A percentile compares a stretch with the other conserved stretches of the same genome.
phyloP scores from a whole-genome alignment of 106 monocot species.

The Agapanthus africanus region DNA sequence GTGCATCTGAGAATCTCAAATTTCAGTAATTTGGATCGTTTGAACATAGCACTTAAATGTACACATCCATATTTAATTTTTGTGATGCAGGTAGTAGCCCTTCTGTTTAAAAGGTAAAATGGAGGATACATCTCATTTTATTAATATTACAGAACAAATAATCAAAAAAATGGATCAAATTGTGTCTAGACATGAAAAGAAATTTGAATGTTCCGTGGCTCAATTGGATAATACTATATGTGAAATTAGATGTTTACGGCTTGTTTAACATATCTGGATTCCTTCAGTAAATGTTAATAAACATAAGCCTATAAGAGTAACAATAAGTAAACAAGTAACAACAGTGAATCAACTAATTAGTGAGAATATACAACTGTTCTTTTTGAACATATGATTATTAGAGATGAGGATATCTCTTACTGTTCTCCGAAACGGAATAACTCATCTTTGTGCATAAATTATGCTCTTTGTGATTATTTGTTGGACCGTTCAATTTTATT shows the following conservation, averaged over 20 bases:
- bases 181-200: too few species aligned
- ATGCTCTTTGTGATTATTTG: background rate
- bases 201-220: background rate
- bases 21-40: too few species aligned
- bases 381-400: background rate
- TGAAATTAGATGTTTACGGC: background rate
- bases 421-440: background rate
- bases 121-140: too few species aligned
- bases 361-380: background rate
- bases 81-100: too few species aligned
- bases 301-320: background rate
- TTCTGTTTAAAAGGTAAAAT: too few species aligned
- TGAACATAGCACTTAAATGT: too few species aligned
- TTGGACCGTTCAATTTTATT: background rate
- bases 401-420: background rate
- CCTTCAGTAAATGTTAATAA: background rate
- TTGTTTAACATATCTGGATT: background rate
- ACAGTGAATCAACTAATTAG: background rate
- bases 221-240: background rate
- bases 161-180: too few species aligned
- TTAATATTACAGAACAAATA: too few species aligned
- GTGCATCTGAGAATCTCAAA: too few species aligned
- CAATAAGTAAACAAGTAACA: background rate
- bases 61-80: too few species aligned
- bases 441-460: background rate